Evolutionary conservation across 1,139 yeast genomes (phyloP).

Genomic region (Candida tropicalis): DNA sequence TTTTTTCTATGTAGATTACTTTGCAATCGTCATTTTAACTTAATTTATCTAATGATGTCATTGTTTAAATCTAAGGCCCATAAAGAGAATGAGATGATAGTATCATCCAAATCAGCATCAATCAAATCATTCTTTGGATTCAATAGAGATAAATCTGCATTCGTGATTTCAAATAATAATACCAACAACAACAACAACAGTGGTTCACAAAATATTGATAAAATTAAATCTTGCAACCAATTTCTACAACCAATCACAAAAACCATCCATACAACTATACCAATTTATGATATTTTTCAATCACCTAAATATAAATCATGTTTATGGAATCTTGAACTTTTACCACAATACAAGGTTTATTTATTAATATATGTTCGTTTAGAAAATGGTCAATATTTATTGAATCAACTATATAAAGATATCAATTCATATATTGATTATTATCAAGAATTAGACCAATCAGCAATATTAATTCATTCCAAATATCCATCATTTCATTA

Average conservation of each 20-base stretch:
- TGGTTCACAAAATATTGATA: background rate
- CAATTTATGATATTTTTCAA: conserved; percentile 8
- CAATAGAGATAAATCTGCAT: conserved; percentile 1
- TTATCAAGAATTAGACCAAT: conserved; percentile 8
- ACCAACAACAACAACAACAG: background rate
- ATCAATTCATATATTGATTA: conserved; percentile 7
- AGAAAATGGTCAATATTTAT: conserved; percentile 3
- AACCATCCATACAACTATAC: conserved; percentile 6
- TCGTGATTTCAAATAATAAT: background rate
- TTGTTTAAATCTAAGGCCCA: conserved; percentile 1
- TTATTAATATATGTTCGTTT: conserved; percentile 8
- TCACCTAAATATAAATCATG: conserved; percentile 1
- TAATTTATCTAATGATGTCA: background rate
- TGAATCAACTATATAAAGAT: conserved; percentile 4
- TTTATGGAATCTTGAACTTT: conserved; percentile 3
- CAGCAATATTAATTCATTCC: conserved; percentile 12
- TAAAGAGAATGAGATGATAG: background rate
- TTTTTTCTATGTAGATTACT: background rate
- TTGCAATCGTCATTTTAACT: background rate
- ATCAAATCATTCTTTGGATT: conserved; percentile 9
- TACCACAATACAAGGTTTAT: conserved; percentile 2
- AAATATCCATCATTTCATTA: conserved; percentile 3
- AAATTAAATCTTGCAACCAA: conserved; percentile 8
- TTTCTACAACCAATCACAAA: background rate
- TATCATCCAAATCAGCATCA: conserved; percentile 1